Base-by-base conservation (phyloP, 2,329 filamentous ascomycete genomes). In the Xylogone sp. region DNA sequence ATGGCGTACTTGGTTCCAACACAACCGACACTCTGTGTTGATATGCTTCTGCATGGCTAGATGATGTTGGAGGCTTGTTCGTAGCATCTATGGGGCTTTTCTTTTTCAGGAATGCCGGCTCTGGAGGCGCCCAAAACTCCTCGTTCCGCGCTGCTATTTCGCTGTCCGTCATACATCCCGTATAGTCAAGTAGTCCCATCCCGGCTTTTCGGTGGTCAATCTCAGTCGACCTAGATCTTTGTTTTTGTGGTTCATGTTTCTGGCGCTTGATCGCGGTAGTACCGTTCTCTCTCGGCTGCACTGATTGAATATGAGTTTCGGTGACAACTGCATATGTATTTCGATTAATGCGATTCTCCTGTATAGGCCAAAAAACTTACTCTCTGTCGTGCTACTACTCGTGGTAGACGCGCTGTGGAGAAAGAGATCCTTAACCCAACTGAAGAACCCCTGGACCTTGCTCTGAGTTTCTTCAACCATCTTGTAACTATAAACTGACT, bases 91-190 rank as follows among this genome's bases (percentile, higher is more conserved):
- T 39, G 5, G 34, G 34, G 34, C 34, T 39, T 18, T 39, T 39
- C n/a, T 39, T 39, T 16, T 39, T 39, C 4, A 39, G 34, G 8
- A 39, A 16, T 5, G 8, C 34, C 13, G 60, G 47, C 2, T 48
- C 22, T n/a, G 58, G 56, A 3, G 62, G 62, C 3, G 46, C 50
- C 58, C 59, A 64, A 31, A 53, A 58, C 6, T 19, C 16, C 21
- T 49, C 47, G 18, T 24, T 22, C 13, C 47, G 21, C 21, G 42
- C 10, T 8, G 22, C 21, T 27, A 43, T 27, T 10, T 49, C 47
- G 18, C 31, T 22, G 16, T 49, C 47, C 5, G 47, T 49, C 6
- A 18, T 42, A 43, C 48, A 54, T 3, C 49, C 47, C 21, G 13
- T 24, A 27, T 55, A 44, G 42, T 57, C 50, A 29, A 59, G 45